Percentiles rank a stretch among this genome's conserved stretches.
phyloP scores from a whole-genome alignment of 2,329 filamentous ascomycete species.

The Fusarium hainanense region DNA sequence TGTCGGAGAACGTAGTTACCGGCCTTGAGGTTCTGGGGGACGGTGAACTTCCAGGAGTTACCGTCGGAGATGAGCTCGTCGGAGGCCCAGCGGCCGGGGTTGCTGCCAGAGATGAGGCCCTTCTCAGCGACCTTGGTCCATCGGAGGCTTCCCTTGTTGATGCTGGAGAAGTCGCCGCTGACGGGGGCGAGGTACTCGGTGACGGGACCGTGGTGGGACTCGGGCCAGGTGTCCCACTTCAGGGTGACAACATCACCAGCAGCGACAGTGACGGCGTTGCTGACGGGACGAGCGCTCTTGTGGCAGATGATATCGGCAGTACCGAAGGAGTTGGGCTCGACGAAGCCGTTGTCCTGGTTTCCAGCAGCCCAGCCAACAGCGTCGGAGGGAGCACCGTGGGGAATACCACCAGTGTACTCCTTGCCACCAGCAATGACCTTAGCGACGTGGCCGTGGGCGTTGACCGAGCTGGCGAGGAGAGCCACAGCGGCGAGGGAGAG shows the following conservation, averaged over 20 bases:
- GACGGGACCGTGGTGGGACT: constrained; percentile 70
- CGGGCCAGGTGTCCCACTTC: constrained; percentile 74
- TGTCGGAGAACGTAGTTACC: constrained; percentile 67
- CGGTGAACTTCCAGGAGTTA: constrained; percentile 58
- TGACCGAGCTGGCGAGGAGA: constrained; percentile 43
- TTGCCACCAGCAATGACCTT: constrained; percentile 43
- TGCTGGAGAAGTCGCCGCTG: constrained; percentile 61
- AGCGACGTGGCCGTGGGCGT: constrained; percentile 47
- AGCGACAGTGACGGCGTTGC: constrained; percentile 58
- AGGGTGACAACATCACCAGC: constrained; percentile 69
- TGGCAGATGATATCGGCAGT: constrained; percentile 62
- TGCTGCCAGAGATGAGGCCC: constrained; percentile 60
- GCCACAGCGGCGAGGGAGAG: constrained; percentile 31
- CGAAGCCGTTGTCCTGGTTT: constrained; percentile 57
- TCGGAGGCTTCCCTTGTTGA: constrained; percentile 62
- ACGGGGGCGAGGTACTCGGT: constrained; percentile 69
- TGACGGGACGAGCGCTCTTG: constrained; percentile 54
- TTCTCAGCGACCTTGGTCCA: constrained; percentile 70
- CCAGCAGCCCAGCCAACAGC: constrained; percentile 52
- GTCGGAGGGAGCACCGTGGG: constrained; percentile 43
- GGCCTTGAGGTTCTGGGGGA: constrained; percentile 59
- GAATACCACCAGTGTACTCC: constrained; percentile 49
- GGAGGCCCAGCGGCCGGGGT: constrained; percentile 64
- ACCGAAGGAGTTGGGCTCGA: constrained; percentile 55
- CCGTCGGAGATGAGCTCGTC: constrained; percentile 62